These are phyloP conservation scores for Pisolithus sp. DNA, from an alignment of 768 basidiomycete genomes.

Conservation along the genomic window DNA sequence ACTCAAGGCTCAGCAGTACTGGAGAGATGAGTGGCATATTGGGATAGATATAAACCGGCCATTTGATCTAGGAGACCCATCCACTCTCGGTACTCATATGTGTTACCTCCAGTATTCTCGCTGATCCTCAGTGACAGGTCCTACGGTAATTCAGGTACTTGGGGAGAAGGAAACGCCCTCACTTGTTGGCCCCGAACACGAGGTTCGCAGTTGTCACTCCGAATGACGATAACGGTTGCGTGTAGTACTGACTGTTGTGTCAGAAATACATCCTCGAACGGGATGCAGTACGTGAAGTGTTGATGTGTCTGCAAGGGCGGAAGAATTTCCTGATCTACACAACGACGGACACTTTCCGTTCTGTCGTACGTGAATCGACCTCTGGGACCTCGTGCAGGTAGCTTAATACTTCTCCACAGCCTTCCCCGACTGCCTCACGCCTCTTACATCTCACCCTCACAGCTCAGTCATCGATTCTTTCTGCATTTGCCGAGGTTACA, in stretches of 20 bases:
- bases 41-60: slow-evolving; percentile 35
- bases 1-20: slow-evolving; percentile 62
- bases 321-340: slow-evolving; percentile 50
- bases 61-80: slow-evolving; percentile 66
- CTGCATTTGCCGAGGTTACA: slow-evolving; percentile 51
- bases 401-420: slow-evolving; percentile 27
- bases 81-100: slow-evolving; percentile 53
- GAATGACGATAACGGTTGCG: background rate
- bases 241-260: background rate
- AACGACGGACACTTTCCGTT: slow-evolving; percentile 26
- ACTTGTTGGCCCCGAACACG: slow-evolving; percentile 35
- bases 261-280: slow-evolving; percentile 70
- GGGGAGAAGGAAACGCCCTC: slow-evolving; percentile 33
- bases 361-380: slow-evolving; percentile 20
- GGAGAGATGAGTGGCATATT: slow-evolving; percentile 60
- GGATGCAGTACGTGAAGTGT: slow-evolving; percentile 70
- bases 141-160: slow-evolving; percentile 35
- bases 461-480: slow-evolving; percentile 60
- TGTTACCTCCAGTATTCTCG: background rate
- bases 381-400: background rate
- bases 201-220: slow-evolving; percentile 26
- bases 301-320: slow-evolving; percentile 71
- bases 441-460: slow-evolving; percentile 62
- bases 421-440: slow-evolving; percentile 46
- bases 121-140: slow-evolving; percentile 30